Evolutionary conservation across 345 rosid species (phyloP), one percentile per base, ranked within the genome.

Genomic region (Euphorbia lathyris): DNA sequence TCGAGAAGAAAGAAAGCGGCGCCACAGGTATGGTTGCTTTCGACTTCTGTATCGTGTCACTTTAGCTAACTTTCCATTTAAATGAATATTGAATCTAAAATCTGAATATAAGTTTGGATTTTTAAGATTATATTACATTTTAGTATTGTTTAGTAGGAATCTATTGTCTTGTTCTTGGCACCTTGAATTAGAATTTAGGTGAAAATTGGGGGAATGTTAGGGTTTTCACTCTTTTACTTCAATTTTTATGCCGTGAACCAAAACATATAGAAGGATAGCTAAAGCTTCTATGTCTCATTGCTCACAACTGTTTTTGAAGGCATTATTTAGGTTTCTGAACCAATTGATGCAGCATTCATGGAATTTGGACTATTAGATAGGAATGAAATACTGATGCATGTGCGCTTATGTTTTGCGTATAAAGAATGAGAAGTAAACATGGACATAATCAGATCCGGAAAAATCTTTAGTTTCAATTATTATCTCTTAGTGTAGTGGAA

Each of bases 1-100:
- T 30, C 32, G 69, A 67, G 53, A 68, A 72, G 68, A 25, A 71
- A 9, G 58, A 58, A 22, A 59, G 58, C 19, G 71, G 68, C 55
- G 2, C 53, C 16, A 45, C 9, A 57, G 73, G 77, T 72, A 61
- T 9, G n/a, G 27, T 10, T 45, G 5, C 22, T 55, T 34, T 16
- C 59, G 7, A 66, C 16, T 17, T 65, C 7, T 47, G 3, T 25
- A n/a, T 27, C 5, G 8, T 13, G 7, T 43, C 9, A 16, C 8
- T 43, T 66, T 5, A 36, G 60, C 8, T 17, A 25, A 9, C 11
- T 29, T 22, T 26, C 60, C 10, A 34, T 53, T 34, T 16, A 19
- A 0, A 3, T 13, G 42, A 17, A 30, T 59, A 7, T 19, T 67
- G 0, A 36, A 67, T 9, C 34, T 10, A 8, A 3, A n/a, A 5